Base-by-base conservation (phyloP, 345 rosid species). In the Salix brachista region DNA sequence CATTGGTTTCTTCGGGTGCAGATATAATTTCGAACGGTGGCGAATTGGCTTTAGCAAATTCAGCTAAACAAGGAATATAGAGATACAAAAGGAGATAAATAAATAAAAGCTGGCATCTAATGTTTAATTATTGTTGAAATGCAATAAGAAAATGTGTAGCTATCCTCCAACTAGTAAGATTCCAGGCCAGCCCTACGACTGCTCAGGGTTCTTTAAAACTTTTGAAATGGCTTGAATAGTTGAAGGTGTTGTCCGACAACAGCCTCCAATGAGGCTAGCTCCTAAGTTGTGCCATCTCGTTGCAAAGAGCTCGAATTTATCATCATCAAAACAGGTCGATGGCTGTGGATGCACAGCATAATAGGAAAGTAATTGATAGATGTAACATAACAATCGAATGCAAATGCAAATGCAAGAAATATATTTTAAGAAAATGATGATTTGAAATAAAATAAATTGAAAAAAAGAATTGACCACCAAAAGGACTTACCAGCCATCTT, bases 231-330 rank as follows among this genome's bases (percentile, higher is more conserved):
- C 91, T 76, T 48, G 79, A 77, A 91, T 83, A 21, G 96, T 92
- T 21, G 92, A 83, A 60, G 97, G 96, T 23, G 96, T 89, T 68
- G 97, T 94, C 39, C 93, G 80, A 32, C 97, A 94, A 76, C 98
- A 94, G 65, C 97, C 98, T 18, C 98, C 97, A 0, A 94, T 92
- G 6, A 94, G 87, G 79, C 88, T 91, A 69, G 97, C 98, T 77
- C 98, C 98, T 18, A 84, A 75, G 44, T 88, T 85, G 4, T 88
- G 90, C 98, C 97, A 92, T 82, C 90, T 88, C 52, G 82, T 79
- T 5, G 97, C 92, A 30, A 65, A 80, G 74, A 83, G 52, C 87
- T 90, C 92, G 60, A 94, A 92, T 70, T 88, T 85, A 12, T 87
- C 82, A 41, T 92, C 94, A 30, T 85, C 89, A 34, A 91, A 91